These are phyloP conservation scores for Talaromyces proteolyticus DNA, from an alignment of 495 filamentous ascomycete genomes.

Conservation along the genomic window DNA sequence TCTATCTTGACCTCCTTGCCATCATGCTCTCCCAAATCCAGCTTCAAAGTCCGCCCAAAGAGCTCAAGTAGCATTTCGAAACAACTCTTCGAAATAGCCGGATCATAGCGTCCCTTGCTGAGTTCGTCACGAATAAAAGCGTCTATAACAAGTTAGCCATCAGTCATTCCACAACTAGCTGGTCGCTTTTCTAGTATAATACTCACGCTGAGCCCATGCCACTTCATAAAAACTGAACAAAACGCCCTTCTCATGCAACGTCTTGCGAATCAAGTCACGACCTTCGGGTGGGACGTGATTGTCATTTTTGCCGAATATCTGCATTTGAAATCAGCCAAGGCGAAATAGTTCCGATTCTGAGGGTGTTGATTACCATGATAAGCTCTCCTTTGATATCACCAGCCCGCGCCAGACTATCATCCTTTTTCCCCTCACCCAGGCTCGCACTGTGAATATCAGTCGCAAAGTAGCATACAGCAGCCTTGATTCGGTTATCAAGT, in stretches of 20 bases:
- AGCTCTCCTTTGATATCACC: slow-evolving; percentile 77
- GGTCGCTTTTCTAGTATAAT: neutral
- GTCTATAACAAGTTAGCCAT: too few species aligned
- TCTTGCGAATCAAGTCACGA: slow-evolving; percentile 79
- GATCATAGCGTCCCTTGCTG: slow-evolving; percentile 89
- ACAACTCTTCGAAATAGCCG: slow-evolving; percentile 79
- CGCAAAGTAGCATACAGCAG: slow-evolving; percentile 83
- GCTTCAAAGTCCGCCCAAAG: slow-evolving; percentile 71
- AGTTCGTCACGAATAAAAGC: slow-evolving; percentile 96
- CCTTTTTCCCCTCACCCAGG: slow-evolving; percentile 62
- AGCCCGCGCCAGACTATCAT: slow-evolving; percentile 57
- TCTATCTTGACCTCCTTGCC: slow-evolving; percentile 46
- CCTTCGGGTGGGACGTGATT: slow-evolving; percentile 85
- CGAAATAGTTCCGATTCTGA: neutral
- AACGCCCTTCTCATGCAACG: slow-evolving; percentile 68
- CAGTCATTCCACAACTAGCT: slow-evolving; percentile 3
- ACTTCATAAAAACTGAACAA: slow-evolving; percentile 83
- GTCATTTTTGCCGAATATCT: slow-evolving; percentile 83
- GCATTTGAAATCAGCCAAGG: neutral
- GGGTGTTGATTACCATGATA: slow-evolving; percentile 46
- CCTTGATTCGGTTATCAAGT: slow-evolving; percentile 68
- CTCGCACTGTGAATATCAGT: slow-evolving; percentile 82
- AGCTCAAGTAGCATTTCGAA: slow-evolving; percentile 88
- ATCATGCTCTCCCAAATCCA: slow-evolving; percentile 62
- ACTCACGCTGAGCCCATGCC: slow-evolving; percentile 81